Evolutionary conservation across 2,329 filamentous ascomycete genomes (phyloP).

Genomic region (Trichophyton simii): DNA sequence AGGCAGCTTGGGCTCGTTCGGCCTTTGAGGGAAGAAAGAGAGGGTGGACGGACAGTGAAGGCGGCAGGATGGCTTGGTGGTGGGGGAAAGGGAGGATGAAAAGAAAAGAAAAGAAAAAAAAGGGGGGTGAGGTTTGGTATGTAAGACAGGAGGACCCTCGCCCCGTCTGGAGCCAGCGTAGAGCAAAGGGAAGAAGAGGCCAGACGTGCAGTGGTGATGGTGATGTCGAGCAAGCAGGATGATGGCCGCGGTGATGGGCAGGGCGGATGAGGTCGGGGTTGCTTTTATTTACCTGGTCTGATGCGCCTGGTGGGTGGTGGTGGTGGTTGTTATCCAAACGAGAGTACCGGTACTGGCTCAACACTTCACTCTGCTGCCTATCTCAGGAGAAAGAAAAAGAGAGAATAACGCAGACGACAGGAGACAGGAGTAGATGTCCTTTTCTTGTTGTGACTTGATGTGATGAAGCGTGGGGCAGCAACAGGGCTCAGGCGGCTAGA

Average conservation of each 20-base stretch:
- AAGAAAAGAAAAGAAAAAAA: not conserved
- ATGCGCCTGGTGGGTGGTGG: not conserved
- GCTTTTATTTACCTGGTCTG: not conserved
- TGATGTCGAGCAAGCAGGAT: not conserved
- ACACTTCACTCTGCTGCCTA: no score
- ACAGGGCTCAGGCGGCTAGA: no score
- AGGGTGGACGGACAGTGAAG: not conserved
- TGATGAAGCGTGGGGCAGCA: no score
- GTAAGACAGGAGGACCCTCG: not conserved
- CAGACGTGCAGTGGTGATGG: not conserved
- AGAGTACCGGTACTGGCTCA: not conserved
- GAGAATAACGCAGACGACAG: no score
- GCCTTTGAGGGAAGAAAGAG: not conserved
- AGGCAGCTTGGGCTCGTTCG: not conserved
- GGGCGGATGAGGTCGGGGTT: not conserved
- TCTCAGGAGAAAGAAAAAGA: no score
- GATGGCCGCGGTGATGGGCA: not conserved
- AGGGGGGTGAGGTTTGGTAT: not conserved
- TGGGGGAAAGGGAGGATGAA: no score
- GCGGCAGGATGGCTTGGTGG: not conserved
- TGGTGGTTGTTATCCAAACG: not conserved
- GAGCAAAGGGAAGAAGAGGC: not conserved
- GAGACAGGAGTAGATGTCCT: no score
- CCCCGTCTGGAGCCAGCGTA: not conserved
- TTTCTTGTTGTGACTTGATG: no score